Base-by-base conservation (phyloP, 2,329 filamentous ascomycete genomes). In the Phaeosphaeriaceae sp. region DNA sequence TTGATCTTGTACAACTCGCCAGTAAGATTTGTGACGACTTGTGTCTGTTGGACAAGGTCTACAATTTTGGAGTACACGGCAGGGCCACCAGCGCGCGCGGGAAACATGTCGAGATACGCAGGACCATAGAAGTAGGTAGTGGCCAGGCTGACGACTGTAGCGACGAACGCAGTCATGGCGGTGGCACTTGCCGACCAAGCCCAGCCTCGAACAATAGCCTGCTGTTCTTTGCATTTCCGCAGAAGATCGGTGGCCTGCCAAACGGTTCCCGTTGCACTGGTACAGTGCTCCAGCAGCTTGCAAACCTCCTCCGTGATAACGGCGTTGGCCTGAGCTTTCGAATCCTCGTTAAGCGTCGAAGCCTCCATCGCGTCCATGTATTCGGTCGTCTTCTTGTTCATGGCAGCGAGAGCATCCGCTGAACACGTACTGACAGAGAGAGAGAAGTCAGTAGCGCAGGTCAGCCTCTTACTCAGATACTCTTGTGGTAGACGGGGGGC, bases 231-330 rank as follows among this genome's bases (percentile, higher is more conserved):
- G 24, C 25, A 36, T 20, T 52, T 52, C 2, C 53, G 54, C 10
- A 70, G 56, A 1, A 60, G 2, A 42, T 70, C 64, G 21, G 63
- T 51, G 1, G 67, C 62, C 20, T 48, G 36, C 48, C 63, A 71
- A 7, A 67, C 54, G 19, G 49, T 25, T 11, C 58, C 42, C 7
- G 67, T 63, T 13, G 66, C 60, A 9, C 22, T 42, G 0, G 64
- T 62, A 7, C 57, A 59, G 47, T 66, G 48, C 31, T 65, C 58
- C 10, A 67, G 25, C 11, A 71, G 21, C 46, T 66, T 61, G 22
- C 50, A 50, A 17, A 68, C 31, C 36, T 69, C 67, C 7, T 19
- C 41, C 7, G 56, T 56, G 9, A 68, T 60, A 3, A 52, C 17
- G 7, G 45, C 21, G 7, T 57, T 58, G 3, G 61, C 53, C 22